Evolutionary conservation across 2,329 filamentous ascomycete species (phyloP), one percentile per base, ranked within the genome.

Genomic region (Talaromyces marneffei): DNA sequence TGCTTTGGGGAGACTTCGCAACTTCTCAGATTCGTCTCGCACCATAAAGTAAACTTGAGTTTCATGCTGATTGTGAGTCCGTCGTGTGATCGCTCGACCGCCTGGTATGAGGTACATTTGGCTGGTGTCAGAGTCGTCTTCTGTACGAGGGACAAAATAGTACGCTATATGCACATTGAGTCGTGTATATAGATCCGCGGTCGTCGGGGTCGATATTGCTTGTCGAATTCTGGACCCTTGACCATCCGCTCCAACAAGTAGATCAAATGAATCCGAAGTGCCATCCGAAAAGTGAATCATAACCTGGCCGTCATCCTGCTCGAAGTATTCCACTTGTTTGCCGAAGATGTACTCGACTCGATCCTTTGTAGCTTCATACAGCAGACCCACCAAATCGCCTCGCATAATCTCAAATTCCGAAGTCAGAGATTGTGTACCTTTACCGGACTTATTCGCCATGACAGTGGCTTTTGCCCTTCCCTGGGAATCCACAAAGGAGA

Each of bases 331-430:
- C 20, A 57, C 25, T 9, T 16, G 27, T 27, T 35, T 52, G n/a
- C 48, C 48, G n/a, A 52, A 52, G n/a, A 52, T 18, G 18, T 52
- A 52, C 48, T 33, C n/a, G 6, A 52, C 48, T 14, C 18, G 27
- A 52, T 52, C 48, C 29, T 52, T 52, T 2, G 48, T 76, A 1
- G 71, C 72, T 14, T 83, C 75, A 65, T 81, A 80, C 1, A 87
- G 68, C 2, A 86, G 72, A 10, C 73, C 70, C 3, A 79, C 78
- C n/a, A 87, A 66, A 57, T 85, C 81, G 0, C 81, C 83, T 8
- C 84, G 75, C 77, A 87, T 82, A 54, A 87, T 82, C 72, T 87
- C 85, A 62, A 78, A 85, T 60, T 87, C 84, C 62, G 78, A 80
- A 0, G 80, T 83, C 27, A 84, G 69, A 64, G 71, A 67, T 25